phyloP scores from a whole-genome alignment of 1,139 yeast species.

The Blastobotrys arbuscula region DNA sequence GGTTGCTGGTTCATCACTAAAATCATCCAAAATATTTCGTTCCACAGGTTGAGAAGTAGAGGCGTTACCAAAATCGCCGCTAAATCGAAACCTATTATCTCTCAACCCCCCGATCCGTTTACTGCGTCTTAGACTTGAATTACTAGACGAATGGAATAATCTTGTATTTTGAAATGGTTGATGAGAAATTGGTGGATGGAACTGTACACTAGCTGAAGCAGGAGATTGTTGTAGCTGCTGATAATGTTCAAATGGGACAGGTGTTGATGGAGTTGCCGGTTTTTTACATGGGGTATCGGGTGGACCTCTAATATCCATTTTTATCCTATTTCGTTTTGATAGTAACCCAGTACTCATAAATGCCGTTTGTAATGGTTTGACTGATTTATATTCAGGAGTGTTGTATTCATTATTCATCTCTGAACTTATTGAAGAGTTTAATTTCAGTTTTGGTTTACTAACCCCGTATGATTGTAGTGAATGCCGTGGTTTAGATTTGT shows the following conservation, averaged over 20 bases:
- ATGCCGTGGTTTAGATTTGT: constrained; percentile 8
- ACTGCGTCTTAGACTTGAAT: constrained; percentile 1
- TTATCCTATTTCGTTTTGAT: constrained; percentile 56
- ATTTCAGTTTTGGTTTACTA: constrained; percentile 15
- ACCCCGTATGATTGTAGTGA: constrained; percentile 7
- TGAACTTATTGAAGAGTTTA: constrained; percentile 25
- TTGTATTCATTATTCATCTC: constrained; percentile 29
- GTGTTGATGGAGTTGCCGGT: constrained; percentile 31
- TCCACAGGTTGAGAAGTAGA: constrained; percentile 2
- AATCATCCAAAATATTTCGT: constrained; percentile 9
- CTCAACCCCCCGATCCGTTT: constrained; percentile 19
- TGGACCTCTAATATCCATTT: constrained; percentile 24
- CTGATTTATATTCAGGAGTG: constrained; percentile 58
- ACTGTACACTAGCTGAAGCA: background rate
- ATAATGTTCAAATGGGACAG: constrained; percentile 3
- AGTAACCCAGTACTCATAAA: constrained; percentile 70
- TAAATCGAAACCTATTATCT: constrained; percentile 23
- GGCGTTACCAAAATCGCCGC: constrained; percentile 16
- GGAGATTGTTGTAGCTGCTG: constrained; percentile 1
- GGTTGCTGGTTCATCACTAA: constrained; percentile 19
- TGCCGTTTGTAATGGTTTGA: constrained; percentile 81
- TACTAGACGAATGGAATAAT: background rate
- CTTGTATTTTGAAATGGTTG: background rate
- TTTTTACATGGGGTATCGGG: constrained; percentile 86
- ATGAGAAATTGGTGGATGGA: background rate